A percentile compares a stretch with the other conserved stretches of the same genome.
Evolutionary conservation across 352 stramenopile genomes (phyloP).

Genomic region (Lagenidium sp.): DNA sequence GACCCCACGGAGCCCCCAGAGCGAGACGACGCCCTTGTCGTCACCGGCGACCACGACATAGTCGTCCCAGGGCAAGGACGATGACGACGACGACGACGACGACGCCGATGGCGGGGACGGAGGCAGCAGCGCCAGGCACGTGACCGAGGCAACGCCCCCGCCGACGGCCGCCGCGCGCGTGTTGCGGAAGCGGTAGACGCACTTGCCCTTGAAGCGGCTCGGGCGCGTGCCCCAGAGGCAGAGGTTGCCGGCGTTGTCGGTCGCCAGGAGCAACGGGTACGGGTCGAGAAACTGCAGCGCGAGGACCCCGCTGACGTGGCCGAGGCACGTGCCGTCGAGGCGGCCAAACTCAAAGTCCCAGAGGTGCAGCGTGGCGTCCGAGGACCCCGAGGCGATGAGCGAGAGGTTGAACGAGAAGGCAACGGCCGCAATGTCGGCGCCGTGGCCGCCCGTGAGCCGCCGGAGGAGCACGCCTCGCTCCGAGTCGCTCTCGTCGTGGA

Average conservation of each 20-base stretch:
- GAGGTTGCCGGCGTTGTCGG: slow-evolving; percentile 59
- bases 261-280: slow-evolving; percentile 58
- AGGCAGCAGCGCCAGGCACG: slow-evolving; percentile 28
- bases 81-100: slow-evolving; percentile 16
- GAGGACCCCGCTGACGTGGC: slow-evolving; percentile 59
- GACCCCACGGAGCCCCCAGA: slow-evolving; percentile 67
- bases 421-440: slow-evolving; percentile 70
- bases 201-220: slow-evolving; percentile 55
- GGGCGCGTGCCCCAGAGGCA: slow-evolving; percentile 73
- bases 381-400: slow-evolving; percentile 67
- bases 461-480: slow-evolving; percentile 70
- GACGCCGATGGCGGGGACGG: slow-evolving; percentile 12
- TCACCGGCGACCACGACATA: slow-evolving; percentile 63
- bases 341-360: slow-evolving; percentile 88
- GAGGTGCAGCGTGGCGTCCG: slow-evolving; percentile 59
- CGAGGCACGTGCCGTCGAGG: slow-evolving; percentile 58
- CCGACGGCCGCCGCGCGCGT: slow-evolving; percentile 19
- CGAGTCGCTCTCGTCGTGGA: slow-evolving; percentile 82
- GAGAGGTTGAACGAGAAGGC: slow-evolving; percentile 64
- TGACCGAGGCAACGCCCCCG: slow-evolving; percentile 34
- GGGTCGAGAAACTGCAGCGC: slow-evolving; percentile 63
- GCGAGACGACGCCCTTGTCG: slow-evolving; percentile 62
- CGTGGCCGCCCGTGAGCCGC: slow-evolving; percentile 60
- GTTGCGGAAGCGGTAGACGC: slow-evolving; percentile 67
- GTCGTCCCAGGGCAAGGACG: neutral